These are phyloP conservation scores for Fusarium sp. DNA, from an alignment of 2,329 filamentous ascomycete species.

Conservation along the genomic window DNA sequence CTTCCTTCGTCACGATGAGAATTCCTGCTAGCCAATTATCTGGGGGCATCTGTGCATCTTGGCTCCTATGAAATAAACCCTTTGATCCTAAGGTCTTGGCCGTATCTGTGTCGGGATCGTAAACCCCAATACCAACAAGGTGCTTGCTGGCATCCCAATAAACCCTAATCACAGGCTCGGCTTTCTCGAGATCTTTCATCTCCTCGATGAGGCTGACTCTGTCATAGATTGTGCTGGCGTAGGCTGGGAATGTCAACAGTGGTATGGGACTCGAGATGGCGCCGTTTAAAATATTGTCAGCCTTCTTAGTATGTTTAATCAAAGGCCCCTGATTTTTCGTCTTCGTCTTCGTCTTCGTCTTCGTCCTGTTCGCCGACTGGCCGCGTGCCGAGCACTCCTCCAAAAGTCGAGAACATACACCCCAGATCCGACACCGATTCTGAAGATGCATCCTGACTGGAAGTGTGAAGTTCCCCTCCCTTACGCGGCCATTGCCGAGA, in stretches of 20 bases:
- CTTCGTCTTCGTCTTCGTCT: background rate
- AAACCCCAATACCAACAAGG: background rate
- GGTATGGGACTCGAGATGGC: background rate
- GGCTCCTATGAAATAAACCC: rapidly evolving
- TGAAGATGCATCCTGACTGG: background rate
- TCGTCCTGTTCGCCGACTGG: background rate
- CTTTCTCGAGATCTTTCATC: background rate
- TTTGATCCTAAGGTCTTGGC: background rate
- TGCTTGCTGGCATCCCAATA: background rate
- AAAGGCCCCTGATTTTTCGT: background rate
- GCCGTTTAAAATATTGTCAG: background rate
- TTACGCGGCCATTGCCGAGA: background rate
- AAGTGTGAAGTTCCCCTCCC: background rate
- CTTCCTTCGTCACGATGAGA: background rate
- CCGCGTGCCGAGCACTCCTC: background rate
- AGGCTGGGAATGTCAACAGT: background rate
- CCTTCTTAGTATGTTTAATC: background rate
- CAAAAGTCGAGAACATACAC: background rate
- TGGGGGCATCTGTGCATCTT: background rate
- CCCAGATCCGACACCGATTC: background rate
- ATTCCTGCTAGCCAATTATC: background rate
- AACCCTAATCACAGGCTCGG: background rate
- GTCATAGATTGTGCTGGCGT: background rate
- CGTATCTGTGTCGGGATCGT: background rate
- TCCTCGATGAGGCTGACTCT: background rate